phyloP scores from a whole-genome alignment of 2,329 filamentous ascomycete genomes.

The Purpureocillium lavendulum region DNA sequence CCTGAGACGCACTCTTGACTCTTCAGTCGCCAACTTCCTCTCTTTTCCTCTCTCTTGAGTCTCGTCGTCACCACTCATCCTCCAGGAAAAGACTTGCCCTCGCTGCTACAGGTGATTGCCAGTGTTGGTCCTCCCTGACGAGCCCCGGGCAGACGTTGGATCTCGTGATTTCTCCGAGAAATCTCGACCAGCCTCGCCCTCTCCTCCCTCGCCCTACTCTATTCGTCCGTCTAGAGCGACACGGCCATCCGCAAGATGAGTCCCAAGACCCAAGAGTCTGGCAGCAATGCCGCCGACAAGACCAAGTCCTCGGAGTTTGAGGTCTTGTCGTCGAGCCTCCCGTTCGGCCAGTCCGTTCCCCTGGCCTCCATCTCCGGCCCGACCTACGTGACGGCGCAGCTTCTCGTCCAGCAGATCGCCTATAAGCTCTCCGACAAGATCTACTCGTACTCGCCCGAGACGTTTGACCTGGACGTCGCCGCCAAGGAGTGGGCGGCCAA shows the following conservation, averaged over 20 bases:
- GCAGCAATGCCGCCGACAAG: constrained; percentile 20
- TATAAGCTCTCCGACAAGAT: constrained; percentile 95
- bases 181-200: no score
- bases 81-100: no score
- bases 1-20: no score
- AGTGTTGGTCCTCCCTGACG: no score
- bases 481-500: constrained; percentile 67
- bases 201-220: no score
- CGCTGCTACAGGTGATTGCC: no score
- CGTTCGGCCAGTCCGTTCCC: constrained; percentile 47
- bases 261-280: constrained; percentile 29
- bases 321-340: constrained; percentile 42
- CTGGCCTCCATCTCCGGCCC: constrained; percentile 66
- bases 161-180: no score
- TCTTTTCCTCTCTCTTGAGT: no score
- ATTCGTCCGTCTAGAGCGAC: no score
- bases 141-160: no score
- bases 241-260: constrained; percentile 14
- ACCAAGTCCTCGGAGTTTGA: constrained; percentile 22
- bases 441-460: constrained; percentile 92
- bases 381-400: constrained; percentile 87
- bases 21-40: no score
- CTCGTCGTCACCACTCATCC: no score
- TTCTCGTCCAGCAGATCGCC: constrained; percentile 90
- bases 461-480: constrained; percentile 82